Conservation (phyloP, 2,329 filamentous ascomycete genomes). For the Fusarium metavorans region DNA sequence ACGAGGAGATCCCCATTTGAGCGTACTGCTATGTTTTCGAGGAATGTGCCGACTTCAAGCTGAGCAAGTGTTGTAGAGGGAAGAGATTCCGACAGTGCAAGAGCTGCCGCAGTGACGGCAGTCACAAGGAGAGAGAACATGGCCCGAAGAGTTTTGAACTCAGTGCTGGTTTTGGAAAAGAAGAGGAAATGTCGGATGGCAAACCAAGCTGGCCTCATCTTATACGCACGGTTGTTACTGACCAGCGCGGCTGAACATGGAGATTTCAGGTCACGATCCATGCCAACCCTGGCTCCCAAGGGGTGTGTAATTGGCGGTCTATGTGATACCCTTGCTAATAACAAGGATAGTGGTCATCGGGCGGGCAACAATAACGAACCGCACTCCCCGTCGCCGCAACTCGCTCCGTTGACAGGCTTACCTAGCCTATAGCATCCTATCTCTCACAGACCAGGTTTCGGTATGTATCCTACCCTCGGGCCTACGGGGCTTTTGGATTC, state of each 20-base stretch:
- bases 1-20: constrained; percentile 30
- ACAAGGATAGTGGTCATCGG: no score
- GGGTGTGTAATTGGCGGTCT: not conserved
- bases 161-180: not conserved
- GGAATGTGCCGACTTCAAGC: constrained; percentile 27
- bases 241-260: not conserved
- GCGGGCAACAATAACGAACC: not conserved
- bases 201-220: not conserved
- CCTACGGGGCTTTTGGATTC: not conserved
- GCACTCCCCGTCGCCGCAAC: not conserved
- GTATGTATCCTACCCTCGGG: not conserved
- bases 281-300: not conserved
- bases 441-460: not conserved
- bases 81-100: constrained; percentile 11
- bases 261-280: not conserved
- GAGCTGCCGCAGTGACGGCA: not conserved
- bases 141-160: not conserved
- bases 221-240: not conserved
- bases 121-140: not conserved
- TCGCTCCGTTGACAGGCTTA: not conserved
- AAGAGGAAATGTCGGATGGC: not conserved
- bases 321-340: not conserved
- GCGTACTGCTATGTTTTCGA: constrained; percentile 36
- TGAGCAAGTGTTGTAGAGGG: constrained; percentile 19
- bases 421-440: not conserved